Percentiles rank a stretch among this genome's conserved stretches.
These are phyloP conservation scores for Zasmidium cellare DNA, from an alignment of 2,329 filamentous ascomycete species.

Conservation along the genomic window DNA sequence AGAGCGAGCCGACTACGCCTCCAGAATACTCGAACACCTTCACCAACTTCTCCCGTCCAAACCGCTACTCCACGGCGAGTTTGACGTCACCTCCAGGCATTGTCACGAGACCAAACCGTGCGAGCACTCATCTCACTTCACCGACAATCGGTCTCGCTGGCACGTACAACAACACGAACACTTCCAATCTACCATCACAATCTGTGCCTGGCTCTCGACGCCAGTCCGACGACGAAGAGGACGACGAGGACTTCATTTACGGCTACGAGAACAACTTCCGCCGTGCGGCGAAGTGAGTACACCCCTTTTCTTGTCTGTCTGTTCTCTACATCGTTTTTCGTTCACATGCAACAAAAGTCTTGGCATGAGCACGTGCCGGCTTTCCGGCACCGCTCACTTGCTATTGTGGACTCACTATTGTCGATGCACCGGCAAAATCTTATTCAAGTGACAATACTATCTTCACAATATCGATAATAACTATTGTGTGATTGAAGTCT, in stretches of 20 bases:
- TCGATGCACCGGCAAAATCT: conserved; percentile 3
- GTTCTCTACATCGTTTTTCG: background rate
- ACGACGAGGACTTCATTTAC: conserved; percentile 64
- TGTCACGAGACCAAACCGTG: conserved; percentile 64
- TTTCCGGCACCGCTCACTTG: background rate
- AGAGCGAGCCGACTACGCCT: conserved; percentile 93
- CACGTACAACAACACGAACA: conserved; percentile 56
- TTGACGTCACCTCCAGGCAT: conserved; percentile 75
- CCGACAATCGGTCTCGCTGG: conserved; percentile 63
- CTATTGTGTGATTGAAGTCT: conserved; percentile 9
- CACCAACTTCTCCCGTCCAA: conserved; percentile 73
- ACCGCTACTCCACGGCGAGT: conserved; percentile 86
- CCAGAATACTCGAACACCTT: conserved; percentile 89
- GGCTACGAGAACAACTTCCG: conserved; percentile 67
- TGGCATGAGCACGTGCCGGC: conserved; percentile 12
- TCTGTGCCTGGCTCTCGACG: conserved; percentile 84
- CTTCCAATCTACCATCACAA: conserved; percentile 70
- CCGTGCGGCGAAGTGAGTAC: conserved; percentile 79
- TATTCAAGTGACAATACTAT: conserved; percentile 1
- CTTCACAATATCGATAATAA: conserved; percentile 8
- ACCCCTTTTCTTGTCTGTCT: conserved; percentile 34
- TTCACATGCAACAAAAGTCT: conserved; percentile 10
- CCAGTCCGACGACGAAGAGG: conserved; percentile 84
- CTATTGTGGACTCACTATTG: conserved; percentile 5
- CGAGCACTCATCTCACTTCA: conserved; percentile 77